Evolutionary conservation across 2,329 filamentous ascomycete genomes (phyloP).

Genomic region (Claviceps sp.): DNA sequence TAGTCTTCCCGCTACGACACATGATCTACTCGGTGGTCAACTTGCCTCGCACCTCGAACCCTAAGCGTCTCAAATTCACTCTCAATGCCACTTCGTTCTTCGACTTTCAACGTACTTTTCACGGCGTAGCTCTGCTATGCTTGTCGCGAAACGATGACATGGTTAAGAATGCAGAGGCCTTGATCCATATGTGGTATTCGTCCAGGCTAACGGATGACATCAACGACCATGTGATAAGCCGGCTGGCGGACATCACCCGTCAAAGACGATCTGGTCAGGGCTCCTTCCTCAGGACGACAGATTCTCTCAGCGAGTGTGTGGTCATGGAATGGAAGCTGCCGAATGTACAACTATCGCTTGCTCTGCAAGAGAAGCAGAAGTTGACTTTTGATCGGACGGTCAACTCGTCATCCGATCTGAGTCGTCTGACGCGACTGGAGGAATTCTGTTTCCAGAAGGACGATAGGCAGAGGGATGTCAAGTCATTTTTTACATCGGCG

Average conservation of each 20-base stretch:
- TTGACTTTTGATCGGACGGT: not conserved
- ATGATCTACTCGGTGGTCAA: constrained; percentile 13
- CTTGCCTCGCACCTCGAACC: constrained; percentile 9
- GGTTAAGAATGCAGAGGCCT: constrained; percentile 11
- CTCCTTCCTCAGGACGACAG: not conserved
- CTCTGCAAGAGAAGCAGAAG: not conserved
- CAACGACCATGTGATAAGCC: not conserved
- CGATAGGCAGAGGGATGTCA: not conserved
- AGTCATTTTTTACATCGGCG: not conserved
- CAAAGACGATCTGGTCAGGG: not conserved
- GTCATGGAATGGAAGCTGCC: not conserved
- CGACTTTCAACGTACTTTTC: not conserved
- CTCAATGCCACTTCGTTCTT: constrained; percentile 6
- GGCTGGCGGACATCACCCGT: not conserved
- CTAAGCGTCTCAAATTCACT: constrained; percentile 4
- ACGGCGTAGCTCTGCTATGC: not conserved
- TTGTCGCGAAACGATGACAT: constrained; percentile 3
- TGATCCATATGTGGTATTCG: constrained; percentile 16
- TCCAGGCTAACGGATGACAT: constrained; percentile 6
- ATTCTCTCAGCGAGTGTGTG: no score
- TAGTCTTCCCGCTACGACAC: constrained; percentile 13
- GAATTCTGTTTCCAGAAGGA: not conserved
- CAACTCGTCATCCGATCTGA: not conserved
- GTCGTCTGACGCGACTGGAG: not conserved
- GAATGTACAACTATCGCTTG: not conserved